A percentile compares a stretch with the other conserved stretches of the same genome.
These are phyloP conservation scores for Pyrenophora tritici-repentis DNA, from an alignment of 2,329 filamentous ascomycete genomes.

Conservation along the genomic window DNA sequence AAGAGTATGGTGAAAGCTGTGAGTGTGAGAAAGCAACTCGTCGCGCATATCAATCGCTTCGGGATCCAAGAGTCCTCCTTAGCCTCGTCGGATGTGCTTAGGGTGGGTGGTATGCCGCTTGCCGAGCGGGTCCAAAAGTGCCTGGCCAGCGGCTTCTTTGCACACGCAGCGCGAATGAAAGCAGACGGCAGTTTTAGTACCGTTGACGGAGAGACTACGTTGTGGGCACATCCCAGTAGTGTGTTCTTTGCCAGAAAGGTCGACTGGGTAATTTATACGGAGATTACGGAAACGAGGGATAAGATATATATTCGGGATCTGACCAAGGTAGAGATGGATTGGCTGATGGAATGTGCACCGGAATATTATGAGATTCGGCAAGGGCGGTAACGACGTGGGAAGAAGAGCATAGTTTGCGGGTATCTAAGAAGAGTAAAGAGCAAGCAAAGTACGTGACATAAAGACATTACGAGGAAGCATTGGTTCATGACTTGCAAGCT, in stretches of 20 bases:
- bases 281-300: slow-evolving; percentile 83
- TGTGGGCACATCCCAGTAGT: slow-evolving; percentile 89
- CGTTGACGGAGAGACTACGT: slow-evolving; percentile 74
- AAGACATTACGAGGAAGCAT: background rate
- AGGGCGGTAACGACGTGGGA: slow-evolving; percentile 7
- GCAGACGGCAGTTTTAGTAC: slow-evolving; percentile 87
- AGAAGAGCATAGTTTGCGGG: slow-evolving; percentile 4
- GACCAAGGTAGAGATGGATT: slow-evolving; percentile 91
- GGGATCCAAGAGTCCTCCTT: slow-evolving; percentile 63
- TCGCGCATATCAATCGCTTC: slow-evolving; percentile 84
- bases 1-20: slow-evolving; percentile 81
- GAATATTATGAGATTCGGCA: slow-evolving; percentile 58
- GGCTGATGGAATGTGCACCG: slow-evolving; percentile 86
- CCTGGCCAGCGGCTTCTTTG: slow-evolving; percentile 88
- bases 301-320: slow-evolving; percentile 92
- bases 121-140: slow-evolving; percentile 81
- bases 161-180: slow-evolving; percentile 92
- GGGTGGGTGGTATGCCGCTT: slow-evolving; percentile 55
- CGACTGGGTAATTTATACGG: slow-evolving; percentile 95
- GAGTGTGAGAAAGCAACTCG: slow-evolving; percentile 83
- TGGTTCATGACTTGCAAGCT: slow-evolving; percentile 51
- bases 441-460: background rate
- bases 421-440: slow-evolving; percentile 1
- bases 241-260: slow-evolving; percentile 96
- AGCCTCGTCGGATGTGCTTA: slow-evolving; percentile 47